Evolutionary conservation across 495 filamentous ascomycete genomes (phyloP).

Genomic region (Achaetomiella virescens): DNA sequence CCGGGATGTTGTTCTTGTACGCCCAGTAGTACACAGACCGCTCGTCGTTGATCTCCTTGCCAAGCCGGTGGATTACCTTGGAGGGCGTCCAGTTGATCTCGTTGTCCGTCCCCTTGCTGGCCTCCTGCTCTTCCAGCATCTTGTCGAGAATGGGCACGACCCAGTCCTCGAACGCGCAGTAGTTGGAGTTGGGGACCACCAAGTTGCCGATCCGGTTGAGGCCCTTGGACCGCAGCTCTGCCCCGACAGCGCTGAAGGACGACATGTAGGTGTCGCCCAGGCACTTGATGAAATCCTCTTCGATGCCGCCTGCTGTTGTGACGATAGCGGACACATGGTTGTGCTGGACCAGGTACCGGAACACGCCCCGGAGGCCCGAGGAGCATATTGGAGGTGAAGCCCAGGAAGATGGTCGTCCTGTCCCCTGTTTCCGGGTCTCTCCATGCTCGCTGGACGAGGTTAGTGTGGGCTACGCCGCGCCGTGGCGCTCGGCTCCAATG

Average conservation of each 20-base stretch:
- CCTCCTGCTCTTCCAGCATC: slow-evolving; percentile 91
- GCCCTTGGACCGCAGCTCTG: slow-evolving; percentile 69
- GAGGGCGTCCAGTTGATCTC: slow-evolving; percentile 85
- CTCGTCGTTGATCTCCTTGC: slow-evolving; percentile 87
- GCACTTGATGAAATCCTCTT: slow-evolving; percentile 98
- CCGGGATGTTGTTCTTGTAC: slow-evolving; percentile 83
- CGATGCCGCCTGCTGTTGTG: slow-evolving; percentile 91
- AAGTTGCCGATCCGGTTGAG: slow-evolving; percentile 95
- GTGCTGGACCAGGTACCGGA: slow-evolving; percentile 89
- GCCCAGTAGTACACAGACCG: slow-evolving; percentile 91
- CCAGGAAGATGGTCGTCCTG: slow-evolving; percentile 87
- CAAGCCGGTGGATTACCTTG: slow-evolving; percentile 77
- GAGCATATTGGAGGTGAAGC: slow-evolving; percentile 94
- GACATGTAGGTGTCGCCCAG: slow-evolving; percentile 89
- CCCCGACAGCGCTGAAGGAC: slow-evolving; percentile 68
- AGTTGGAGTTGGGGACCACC: slow-evolving; percentile 94
- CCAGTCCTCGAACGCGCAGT: slow-evolving; percentile 97
- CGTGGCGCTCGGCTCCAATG: not conserved
- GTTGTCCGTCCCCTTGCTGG: slow-evolving; percentile 57
- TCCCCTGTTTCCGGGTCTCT: slow-evolving; percentile 64
- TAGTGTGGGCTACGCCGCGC: not conserved
- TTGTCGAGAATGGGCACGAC: slow-evolving; percentile 81
- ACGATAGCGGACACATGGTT: slow-evolving; percentile 87
- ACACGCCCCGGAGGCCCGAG: slow-evolving; percentile 81
- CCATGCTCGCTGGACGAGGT: slow-evolving; percentile 58